Conservation (phyloP, 352 stramenopile species). For the Globisporangium megalacanthum region DNA sequence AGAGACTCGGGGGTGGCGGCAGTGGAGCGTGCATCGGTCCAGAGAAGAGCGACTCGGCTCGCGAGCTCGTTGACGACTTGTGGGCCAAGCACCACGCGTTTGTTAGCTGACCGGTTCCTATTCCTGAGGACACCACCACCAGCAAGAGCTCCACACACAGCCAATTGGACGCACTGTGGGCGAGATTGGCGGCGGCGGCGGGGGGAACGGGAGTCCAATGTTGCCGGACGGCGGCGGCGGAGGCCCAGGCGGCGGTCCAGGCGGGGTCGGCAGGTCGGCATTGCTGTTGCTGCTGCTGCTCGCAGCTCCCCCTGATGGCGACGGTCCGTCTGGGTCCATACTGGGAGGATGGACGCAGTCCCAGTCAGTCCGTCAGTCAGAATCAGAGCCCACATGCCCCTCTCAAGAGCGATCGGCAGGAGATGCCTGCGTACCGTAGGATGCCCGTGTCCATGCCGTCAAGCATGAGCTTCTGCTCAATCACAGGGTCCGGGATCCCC, state of each 20-base stretch:
- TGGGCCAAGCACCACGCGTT: not conserved
- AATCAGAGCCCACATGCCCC: too few species aligned
- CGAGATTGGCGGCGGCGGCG: slow-evolving; percentile 39
- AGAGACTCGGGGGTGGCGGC: slow-evolving; percentile 23
- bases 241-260: slow-evolving; percentile 12
- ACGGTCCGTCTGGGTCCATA: slow-evolving; percentile 80
- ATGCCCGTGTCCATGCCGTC: slow-evolving; percentile 65
- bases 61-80: slow-evolving; percentile 36
- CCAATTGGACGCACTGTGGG: slow-evolving; percentile 32
- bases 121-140: not conserved
- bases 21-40: slow-evolving; percentile 31
- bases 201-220: slow-evolving; percentile 49
- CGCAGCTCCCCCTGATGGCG: slow-evolving; percentile 41
- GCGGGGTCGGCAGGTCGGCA: slow-evolving; percentile 19
- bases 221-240: slow-evolving; percentile 21
- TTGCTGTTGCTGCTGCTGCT: not conserved
- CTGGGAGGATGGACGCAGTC: slow-evolving; percentile 9
- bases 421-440: slow-evolving; percentile 22
- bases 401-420: too few species aligned
- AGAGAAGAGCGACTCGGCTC: slow-evolving; percentile 47
- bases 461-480: slow-evolving; percentile 77
- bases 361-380: too few species aligned
- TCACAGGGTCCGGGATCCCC: slow-evolving; percentile 65
- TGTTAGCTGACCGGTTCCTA: too few species aligned
- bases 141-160: not conserved